A percentile compares a stretch with the other conserved stretches of the same genome.
These are phyloP conservation scores for rapeseed (Brassica napus) DNA, from an alignment of 345 rosid genomes.

Conservation along the genomic window DNA sequence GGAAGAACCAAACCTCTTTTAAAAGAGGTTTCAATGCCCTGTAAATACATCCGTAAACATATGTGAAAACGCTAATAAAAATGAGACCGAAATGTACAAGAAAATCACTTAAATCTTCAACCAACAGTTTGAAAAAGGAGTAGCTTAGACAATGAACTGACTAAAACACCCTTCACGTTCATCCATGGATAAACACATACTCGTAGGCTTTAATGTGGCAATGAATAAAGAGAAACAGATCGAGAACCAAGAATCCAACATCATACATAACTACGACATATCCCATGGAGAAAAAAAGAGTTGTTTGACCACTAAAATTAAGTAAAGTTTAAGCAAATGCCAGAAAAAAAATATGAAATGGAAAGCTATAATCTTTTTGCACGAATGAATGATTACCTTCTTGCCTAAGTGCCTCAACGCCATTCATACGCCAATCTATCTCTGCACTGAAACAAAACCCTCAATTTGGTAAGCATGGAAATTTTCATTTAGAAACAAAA, in stretches of 20 bases:
- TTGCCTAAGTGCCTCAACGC: constrained; percentile 51
- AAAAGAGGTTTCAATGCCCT: constrained; percentile 53
- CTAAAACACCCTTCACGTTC: not conserved
- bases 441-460: constrained; percentile 34
- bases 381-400: constrained; percentile 40
- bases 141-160: not conserved
- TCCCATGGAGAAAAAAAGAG: not conserved
- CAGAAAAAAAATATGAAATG: not conserved
- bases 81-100: not conserved
- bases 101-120: constrained; percentile 4
- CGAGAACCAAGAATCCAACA: not conserved
- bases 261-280: not conserved
- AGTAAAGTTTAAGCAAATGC: not conserved
- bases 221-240: not conserved
- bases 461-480: constrained; percentile 10
- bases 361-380: not conserved
- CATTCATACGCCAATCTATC: constrained; percentile 48
- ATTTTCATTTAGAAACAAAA: not conserved
- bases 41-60: constrained; percentile 26
- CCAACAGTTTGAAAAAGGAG: not conserved
- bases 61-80: not conserved
- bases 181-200: not conserved
- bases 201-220: not conserved
- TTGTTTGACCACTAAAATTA: not conserved
- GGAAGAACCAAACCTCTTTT: constrained; percentile 43